Evolutionary conservation across 192 early-diverging fungal genomes (phyloP).

Genomic region (Rhizophlyctis rosea): DNA sequence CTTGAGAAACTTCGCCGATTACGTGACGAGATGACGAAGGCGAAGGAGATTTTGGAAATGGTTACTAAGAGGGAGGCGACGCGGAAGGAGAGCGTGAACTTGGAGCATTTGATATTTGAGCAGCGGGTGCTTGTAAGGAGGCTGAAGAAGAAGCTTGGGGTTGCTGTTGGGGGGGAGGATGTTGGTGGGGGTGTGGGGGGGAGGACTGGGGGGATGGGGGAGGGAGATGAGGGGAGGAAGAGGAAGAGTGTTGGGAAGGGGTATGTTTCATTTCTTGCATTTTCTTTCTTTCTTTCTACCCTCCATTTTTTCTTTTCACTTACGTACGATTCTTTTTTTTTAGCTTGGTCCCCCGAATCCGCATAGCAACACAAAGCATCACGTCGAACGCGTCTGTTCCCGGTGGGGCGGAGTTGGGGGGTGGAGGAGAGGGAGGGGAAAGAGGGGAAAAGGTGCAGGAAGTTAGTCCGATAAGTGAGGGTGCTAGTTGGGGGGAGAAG

Average conservation of each 20-base stretch:
- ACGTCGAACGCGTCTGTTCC: neutral
- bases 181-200: constrained; percentile 32
- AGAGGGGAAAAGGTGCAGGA: constrained; percentile 46
- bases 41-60: constrained; percentile 74
- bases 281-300: neutral
- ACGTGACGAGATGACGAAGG: constrained; percentile 74
- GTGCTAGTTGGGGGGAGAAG: constrained; percentile 53
- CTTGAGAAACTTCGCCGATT: constrained; percentile 82
- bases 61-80: constrained; percentile 73
- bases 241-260: constrained; percentile 28
- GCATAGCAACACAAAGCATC: constrained; percentile 55
- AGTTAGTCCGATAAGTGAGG: constrained; percentile 38
- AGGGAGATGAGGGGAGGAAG: constrained; percentile 42
- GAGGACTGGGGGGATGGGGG: no score
- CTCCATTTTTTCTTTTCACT: constrained; percentile 22
- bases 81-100: constrained; percentile 67
- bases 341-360: constrained; percentile 35
- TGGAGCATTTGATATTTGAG: constrained; percentile 78
- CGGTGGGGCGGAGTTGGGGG: constrained; percentile 2
- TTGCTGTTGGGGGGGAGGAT: constrained; percentile 55
- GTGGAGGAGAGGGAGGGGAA: constrained; percentile 41
- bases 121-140: constrained; percentile 60
- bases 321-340: constrained; percentile 8
- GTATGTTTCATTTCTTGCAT: constrained; percentile 28
- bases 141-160: constrained; percentile 65